Base-by-base conservation (phyloP, 768 basidiomycete species). In the Leccinum boreale region DNA sequence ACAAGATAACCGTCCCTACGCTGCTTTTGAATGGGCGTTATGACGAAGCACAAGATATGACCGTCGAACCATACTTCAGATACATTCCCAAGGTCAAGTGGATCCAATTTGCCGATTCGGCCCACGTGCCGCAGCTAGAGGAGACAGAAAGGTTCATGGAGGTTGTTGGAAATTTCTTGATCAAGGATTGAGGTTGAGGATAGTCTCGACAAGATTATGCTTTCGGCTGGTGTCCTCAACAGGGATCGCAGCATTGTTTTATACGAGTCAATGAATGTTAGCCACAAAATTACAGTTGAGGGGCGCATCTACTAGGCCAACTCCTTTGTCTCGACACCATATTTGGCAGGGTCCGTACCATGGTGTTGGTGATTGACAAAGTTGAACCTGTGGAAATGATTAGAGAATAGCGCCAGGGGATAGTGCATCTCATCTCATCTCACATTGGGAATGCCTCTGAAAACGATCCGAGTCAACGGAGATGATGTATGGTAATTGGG, bases 281-380 rank as follows among this genome's bases (percentile, higher is more conserved):
- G 31, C 8, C 44, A 39, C 60, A 52, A 33, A 51, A 48, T 50
- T 60, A 65, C 60, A 59, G 23, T 51, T 44, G 9, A 54, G 33
- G 26, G 35, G n/a, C 28, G 9, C n/a, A 49, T 61, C 58, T 66
- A 74, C 61, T 56, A 63, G 35, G 58, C 59, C 46, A 52, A 46
- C 35, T 72, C 72, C 53, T 68, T 65, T 50, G 62, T 61, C 64
- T 67, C 73, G 47, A 78, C 78, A 24, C 77, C 79, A 61, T 96
- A 97, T 73, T 93, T 94, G 57, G 86, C 82, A 19, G 89, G 82
- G 66, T 95, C 90, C 9, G 86, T 85, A 3, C 94, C 94, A 68
- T 96, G 94, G 69, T 85, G 75, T 45, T 85, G 86, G 72, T 97
- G 94, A 72, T 95, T 89, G 65, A 95, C 94, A 50, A 98, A 78